Percentiles rank a stretch among this genome's conserved stretches.
Conservation (phyloP, 768 basidiomycete species). For the Tricholoma terreum region DNA sequence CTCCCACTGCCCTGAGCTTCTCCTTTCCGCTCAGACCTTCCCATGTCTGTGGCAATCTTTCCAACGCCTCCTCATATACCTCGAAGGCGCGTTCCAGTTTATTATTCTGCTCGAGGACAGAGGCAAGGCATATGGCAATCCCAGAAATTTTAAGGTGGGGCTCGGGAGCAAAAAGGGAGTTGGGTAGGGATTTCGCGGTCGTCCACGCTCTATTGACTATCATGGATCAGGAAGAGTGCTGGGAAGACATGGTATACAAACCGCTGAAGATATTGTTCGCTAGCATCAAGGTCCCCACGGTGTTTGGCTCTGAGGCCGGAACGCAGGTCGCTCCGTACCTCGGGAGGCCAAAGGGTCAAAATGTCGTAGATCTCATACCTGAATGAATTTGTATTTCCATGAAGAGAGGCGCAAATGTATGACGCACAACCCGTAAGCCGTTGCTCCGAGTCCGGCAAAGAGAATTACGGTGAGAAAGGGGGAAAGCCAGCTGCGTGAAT, state of each 20-base stretch:
- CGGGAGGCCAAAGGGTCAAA: slow-evolving; percentile 64
- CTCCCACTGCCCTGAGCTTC: slow-evolving; percentile 34
- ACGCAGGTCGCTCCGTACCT: slow-evolving; percentile 62
- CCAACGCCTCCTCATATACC: slow-evolving; percentile 35
- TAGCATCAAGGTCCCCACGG: slow-evolving; percentile 49
- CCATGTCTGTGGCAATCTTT: slow-evolving; percentile 25
- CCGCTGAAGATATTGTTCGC: slow-evolving; percentile 53
- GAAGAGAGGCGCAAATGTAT: slow-evolving; percentile 12
- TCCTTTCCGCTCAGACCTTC: slow-evolving; percentile 24
- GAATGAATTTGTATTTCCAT: not conserved
- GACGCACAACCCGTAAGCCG: slow-evolving; percentile 35
- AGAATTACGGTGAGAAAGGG: slow-evolving; percentile 29
- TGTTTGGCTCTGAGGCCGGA: slow-evolving; percentile 61
- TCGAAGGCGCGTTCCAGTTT: slow-evolving; percentile 36
- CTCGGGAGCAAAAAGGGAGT: slow-evolving; percentile 35
- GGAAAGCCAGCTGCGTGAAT: slow-evolving; percentile 33
- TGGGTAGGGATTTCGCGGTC: slow-evolving; percentile 44
- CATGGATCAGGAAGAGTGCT: slow-evolving; percentile 8
- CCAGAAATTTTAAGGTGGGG: slow-evolving; percentile 69
- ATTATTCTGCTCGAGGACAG: slow-evolving; percentile 46
- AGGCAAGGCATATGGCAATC: slow-evolving; percentile 59
- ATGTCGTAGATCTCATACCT: slow-evolving; percentile 57
- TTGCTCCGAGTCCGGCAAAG: slow-evolving; percentile 26
- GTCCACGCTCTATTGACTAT: slow-evolving; percentile 49
- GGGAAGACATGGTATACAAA: slow-evolving; percentile 25